Evolutionary conservation across 129 eudicot genomes (phyloP).

Genomic region (Logfia minima): DNA sequence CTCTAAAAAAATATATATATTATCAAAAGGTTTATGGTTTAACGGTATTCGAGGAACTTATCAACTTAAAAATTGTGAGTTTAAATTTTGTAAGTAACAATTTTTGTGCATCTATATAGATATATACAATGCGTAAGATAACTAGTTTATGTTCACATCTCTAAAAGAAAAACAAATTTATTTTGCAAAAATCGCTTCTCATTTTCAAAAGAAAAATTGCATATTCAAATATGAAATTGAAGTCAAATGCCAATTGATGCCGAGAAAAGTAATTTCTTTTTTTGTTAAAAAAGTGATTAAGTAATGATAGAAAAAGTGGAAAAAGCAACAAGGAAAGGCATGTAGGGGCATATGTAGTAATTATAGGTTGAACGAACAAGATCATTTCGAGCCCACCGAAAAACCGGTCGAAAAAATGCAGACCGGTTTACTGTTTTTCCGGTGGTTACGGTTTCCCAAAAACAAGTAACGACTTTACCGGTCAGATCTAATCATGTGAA

Average conservation of each 20-base stretch:
- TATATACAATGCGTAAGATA: too few relatives aligned
- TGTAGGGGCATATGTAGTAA: conserved; percentile 16
- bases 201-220: too few relatives aligned
- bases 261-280: neutral
- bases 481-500: conserved; percentile 51
- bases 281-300: neutral
- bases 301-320: neutral
- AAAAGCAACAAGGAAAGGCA: neutral
- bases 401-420: conserved; percentile 34
- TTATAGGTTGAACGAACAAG: conserved; percentile 15
- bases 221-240: too few relatives aligned
- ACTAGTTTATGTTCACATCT: too few relatives aligned
- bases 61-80: too few relatives aligned
- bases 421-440: conserved; percentile 40
- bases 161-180: too few relatives aligned
- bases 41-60: too few relatives aligned
- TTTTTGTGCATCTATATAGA: too few relatives aligned
- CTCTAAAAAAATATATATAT: too few relatives aligned
- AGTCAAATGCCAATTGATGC: conserved; percentile 7
- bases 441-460: conserved; percentile 24
- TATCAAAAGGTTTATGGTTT: too few relatives aligned
- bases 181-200: too few relatives aligned
- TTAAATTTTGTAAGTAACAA: too few relatives aligned
- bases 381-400: conserved; percentile 35
- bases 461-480: conserved; percentile 69